phyloP scores from a whole-genome alignment of 2,329 filamentous ascomycete species.

The Sarocladiaceae sp. region DNA sequence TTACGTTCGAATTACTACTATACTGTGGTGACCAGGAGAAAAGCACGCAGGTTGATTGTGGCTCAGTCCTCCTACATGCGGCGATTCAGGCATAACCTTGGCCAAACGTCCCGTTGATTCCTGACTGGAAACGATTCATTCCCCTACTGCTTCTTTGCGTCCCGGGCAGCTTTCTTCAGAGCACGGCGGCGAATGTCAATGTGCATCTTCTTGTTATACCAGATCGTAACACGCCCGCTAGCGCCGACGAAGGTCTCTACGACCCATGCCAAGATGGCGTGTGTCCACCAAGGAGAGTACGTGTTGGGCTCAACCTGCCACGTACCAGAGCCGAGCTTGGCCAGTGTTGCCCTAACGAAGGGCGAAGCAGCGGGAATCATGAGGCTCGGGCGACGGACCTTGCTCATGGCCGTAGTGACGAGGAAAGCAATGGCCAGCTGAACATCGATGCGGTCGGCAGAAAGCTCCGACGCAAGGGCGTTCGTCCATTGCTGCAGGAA shows the following conservation, averaged over 20 bases:
- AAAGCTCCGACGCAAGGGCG: constrained; percentile 76
- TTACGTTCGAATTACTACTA: no score
- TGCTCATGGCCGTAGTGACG: constrained; percentile 94
- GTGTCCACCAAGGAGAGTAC: constrained; percentile 89
- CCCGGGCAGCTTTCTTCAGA: constrained; percentile 74
- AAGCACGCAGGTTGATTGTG: no score
- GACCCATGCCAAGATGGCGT: constrained; percentile 82
- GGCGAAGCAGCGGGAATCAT: constrained; percentile 74
- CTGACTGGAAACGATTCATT: not conserved
- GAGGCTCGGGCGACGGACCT: constrained; percentile 72
- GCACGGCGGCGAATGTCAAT: constrained; percentile 75
- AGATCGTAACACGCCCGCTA: constrained; percentile 39
- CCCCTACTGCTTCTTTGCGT: constrained; percentile 59
- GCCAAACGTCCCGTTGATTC: no score
- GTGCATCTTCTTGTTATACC: constrained; percentile 63
- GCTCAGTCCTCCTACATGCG: no score
- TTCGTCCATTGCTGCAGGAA: constrained; percentile 97
- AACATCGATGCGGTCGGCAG: constrained; percentile 76
- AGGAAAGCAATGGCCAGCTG: constrained; percentile 88
- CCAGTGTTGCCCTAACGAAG: constrained; percentile 73
- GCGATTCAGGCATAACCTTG: no score
- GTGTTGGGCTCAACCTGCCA: constrained; percentile 76
- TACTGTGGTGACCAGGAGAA: no score
- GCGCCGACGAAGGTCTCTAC: constrained; percentile 54
- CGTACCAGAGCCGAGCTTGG: constrained; percentile 75